Conservation (phyloP, 257 asterid genomes). For the Striga asiatica region DNA sequence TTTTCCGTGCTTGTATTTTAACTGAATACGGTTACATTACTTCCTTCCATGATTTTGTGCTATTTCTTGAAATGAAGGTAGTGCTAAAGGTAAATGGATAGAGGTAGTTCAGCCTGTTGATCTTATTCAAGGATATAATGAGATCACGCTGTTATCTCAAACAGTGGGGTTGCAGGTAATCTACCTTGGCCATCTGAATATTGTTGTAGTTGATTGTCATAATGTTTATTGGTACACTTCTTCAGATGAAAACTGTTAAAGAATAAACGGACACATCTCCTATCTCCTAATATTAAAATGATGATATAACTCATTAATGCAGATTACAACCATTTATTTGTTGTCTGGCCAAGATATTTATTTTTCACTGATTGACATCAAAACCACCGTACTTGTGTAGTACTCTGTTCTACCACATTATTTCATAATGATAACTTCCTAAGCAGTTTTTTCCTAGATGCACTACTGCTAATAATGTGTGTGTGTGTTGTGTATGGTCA, state of each 20-base stretch:
- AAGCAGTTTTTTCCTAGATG: no score
- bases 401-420: no score
- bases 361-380: no score
- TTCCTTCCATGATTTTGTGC: slow-evolving; percentile 8
- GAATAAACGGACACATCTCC: no score
- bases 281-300: no score
- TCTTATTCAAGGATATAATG: slow-evolving; percentile 64
- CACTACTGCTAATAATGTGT: no score
- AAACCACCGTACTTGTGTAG: no score
- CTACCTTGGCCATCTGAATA: slow-evolving; percentile 1
- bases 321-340: no score
- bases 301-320: no score
- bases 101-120: slow-evolving; percentile 61
- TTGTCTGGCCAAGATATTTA: no score
- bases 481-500: no score
- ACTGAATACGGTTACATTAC: not conserved
- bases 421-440: no score
- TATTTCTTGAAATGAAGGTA: slow-evolving; percentile 38
- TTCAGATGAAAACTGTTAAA: not conserved
- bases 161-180: slow-evolving; percentile 91
- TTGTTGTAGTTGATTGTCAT: slow-evolving; percentile 11
- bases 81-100: slow-evolving; percentile 71
- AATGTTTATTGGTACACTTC: not conserved
- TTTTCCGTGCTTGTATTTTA: slow-evolving; percentile 8
- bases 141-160: slow-evolving; percentile 57